These are phyloP conservation scores for Simplicillium aogashimaense DNA, from an alignment of 2,329 filamentous ascomycete genomes.

Conservation along the genomic window DNA sequence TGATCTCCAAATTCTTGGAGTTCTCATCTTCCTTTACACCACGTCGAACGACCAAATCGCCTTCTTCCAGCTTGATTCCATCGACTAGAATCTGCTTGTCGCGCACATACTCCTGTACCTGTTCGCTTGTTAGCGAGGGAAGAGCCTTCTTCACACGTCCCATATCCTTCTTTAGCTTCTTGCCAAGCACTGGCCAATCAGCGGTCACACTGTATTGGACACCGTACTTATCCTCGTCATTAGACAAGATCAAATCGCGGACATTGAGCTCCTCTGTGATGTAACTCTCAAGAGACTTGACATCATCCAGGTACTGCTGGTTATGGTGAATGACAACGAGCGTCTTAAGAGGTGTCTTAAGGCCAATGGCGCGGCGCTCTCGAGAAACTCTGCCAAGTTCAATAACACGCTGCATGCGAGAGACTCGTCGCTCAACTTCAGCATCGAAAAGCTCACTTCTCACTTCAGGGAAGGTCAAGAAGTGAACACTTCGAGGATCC, in stretches of 20 bases:
- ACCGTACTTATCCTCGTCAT: conserved; percentile 82
- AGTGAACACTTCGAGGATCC: conserved; percentile 83
- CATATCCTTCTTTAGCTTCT: conserved; percentile 95
- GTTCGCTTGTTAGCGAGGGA: conserved; percentile 64
- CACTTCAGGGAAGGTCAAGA: conserved; percentile 82
- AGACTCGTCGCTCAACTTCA: conserved; percentile 75
- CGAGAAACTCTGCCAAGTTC: conserved; percentile 79
- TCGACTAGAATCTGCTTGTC: conserved; percentile 71
- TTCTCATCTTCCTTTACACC: conserved; percentile 64
- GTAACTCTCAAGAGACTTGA: conserved; percentile 78
- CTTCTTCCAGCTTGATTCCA: conserved; percentile 72
- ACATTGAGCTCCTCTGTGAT: conserved; percentile 89
- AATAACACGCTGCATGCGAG: conserved; percentile 92
- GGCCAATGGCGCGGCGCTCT: conserved; percentile 71
- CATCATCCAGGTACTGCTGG: conserved; percentile 72
- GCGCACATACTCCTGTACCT: conserved; percentile 70
- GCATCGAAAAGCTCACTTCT: conserved; percentile 80
- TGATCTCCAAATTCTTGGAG: conserved; percentile 70
- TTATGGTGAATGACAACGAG: conserved; percentile 83
- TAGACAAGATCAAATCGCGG: conserved; percentile 71
- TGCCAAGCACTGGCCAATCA: conserved; percentile 89
- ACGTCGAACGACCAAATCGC: conserved; percentile 70
- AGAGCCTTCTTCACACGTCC: conserved; percentile 85
- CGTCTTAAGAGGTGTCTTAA: conserved; percentile 87
- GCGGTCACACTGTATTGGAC: conserved; percentile 84